phyloP scores from a whole-genome alignment of 352 stramenopile genomes.

The Sclerospora graminicola region DNA sequence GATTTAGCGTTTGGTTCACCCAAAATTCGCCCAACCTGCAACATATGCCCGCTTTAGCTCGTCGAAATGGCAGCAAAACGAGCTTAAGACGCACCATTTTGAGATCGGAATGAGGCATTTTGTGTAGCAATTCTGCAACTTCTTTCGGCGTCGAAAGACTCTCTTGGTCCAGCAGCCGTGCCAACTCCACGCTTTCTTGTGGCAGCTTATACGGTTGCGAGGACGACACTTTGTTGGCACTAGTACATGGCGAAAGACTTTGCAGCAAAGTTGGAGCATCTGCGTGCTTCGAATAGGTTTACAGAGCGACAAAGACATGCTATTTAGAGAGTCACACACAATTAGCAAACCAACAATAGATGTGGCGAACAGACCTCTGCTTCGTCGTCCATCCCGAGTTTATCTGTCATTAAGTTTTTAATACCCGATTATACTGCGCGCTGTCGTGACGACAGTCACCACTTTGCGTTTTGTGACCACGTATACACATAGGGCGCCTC shows the following conservation, averaged over 20 bases:
- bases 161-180: conserved; percentile 34
- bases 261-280: conserved; percentile 1
- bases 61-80: neutral
- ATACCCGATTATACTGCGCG: no score
- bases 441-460: no score
- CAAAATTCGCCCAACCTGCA: conserved; percentile 49
- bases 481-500: no score
- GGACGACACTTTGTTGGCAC: neutral
- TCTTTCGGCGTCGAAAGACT: conserved; percentile 39
- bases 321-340: no score
- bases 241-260: conserved; percentile 7
- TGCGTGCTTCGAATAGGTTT: neutral
- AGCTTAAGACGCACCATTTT: conserved; percentile 35
- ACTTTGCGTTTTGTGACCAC: no score
- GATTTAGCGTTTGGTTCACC: conserved; percentile 53
- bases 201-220: no score
- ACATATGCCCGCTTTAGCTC: neutral
- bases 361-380: conserved; percentile 1
- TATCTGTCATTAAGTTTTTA: no score
- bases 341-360: neutral
- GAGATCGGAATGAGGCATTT: conserved; percentile 52
- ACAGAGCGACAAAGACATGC: neutral
- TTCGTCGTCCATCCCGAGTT: conserved; percentile 9
- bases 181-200: no score
- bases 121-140: conserved; percentile 52